Evolutionary conservation across 2,329 filamentous ascomycete genomes (phyloP).

Genomic region (Alternaria dauci): DNA sequence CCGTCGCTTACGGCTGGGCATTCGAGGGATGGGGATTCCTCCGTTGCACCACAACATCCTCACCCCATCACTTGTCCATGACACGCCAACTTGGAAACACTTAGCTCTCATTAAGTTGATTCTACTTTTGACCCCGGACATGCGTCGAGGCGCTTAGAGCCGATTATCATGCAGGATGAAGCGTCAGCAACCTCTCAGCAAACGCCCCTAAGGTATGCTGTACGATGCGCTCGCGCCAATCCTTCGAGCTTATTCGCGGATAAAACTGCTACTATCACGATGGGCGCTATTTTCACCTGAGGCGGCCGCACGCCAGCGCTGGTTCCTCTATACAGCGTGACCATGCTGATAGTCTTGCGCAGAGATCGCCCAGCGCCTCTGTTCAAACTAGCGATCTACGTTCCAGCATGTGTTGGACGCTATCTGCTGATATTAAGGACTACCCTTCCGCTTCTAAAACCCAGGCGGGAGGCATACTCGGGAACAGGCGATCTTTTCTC

Average conservation of each 20-base stretch:
- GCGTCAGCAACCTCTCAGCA: slow-evolving; percentile 5
- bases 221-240: slow-evolving; percentile 2
- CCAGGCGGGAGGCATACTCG: background rate
- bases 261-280: slow-evolving; percentile 1
- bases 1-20: slow-evolving; percentile 6
- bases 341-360: background rate
- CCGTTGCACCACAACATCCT: slow-evolving; percentile 1
- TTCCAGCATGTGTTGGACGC: background rate
- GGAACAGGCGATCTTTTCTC: background rate
- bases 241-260: slow-evolving; percentile 2
- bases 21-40: slow-evolving; percentile 1
- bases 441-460: background rate
- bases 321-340: background rate
- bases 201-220: slow-evolving; percentile 6
- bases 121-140: background rate
- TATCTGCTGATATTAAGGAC: slow-evolving; percentile 5
- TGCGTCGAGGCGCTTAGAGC: background rate
- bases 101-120: background rate
- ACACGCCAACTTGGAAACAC: background rate
- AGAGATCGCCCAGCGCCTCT: background rate
- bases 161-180: slow-evolving; percentile 1
- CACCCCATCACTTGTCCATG: background rate
- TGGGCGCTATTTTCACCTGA: background rate
- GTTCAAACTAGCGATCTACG: background rate
- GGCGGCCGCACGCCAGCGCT: background rate